These are phyloP conservation scores for Alloteropsis angusta DNA, from an alignment of 202 grass and related monocot species.

Conservation along the genomic window DNA sequence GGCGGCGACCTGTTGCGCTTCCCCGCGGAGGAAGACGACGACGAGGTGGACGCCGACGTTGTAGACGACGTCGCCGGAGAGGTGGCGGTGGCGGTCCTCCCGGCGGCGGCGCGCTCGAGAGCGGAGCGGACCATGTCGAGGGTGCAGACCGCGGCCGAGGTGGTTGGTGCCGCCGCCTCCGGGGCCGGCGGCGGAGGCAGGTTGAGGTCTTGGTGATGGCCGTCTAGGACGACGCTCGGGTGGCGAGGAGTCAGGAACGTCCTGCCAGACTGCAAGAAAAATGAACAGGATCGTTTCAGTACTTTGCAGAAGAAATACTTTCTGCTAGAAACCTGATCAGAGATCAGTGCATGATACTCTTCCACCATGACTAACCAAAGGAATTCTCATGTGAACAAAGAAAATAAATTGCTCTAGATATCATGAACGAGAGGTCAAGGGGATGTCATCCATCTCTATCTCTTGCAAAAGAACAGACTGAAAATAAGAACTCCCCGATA, in stretches of 20 bases:
- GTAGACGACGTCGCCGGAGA: slow-evolving; percentile 17
- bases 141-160: slow-evolving; percentile 43
- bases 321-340: neutral
- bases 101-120: slow-evolving; percentile 36
- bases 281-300: neutral
- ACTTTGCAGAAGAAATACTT: neutral
- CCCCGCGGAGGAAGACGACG: slow-evolving; percentile 22
- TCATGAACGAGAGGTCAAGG: no score
- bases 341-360: neutral
- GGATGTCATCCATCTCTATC: neutral
- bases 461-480: neutral
- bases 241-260: slow-evolving; percentile 37
- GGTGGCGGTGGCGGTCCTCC: neutral
- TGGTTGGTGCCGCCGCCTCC: neutral
- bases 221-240: neutral
- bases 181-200: slow-evolving; percentile 11
- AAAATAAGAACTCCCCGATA: neutral
- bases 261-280: slow-evolving; percentile 48
- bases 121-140: slow-evolving; percentile 66
- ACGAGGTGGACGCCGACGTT: slow-evolving; percentile 24
- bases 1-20: slow-evolving; percentile 34
- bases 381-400: neutral
- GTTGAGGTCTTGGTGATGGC: slow-evolving; percentile 46
- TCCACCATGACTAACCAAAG: neutral
- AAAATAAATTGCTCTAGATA: neutral